Conservation (phyloP, 257 asterid genomes). For the Linaria vulgaris region DNA sequence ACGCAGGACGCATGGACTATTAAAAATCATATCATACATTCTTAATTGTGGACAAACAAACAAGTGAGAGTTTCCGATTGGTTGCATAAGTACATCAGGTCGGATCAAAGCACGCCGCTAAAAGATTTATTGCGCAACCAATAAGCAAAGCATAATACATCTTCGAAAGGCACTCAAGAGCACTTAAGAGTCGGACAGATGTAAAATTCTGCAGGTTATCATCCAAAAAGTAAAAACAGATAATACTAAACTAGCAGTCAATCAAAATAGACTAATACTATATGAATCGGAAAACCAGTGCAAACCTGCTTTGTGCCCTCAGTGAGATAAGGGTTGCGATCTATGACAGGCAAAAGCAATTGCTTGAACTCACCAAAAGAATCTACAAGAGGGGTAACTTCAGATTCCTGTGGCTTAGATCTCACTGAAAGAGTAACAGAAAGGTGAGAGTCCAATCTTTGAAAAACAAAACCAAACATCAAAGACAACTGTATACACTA, state of each 20-base stretch:
- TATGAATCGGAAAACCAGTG: not conserved
- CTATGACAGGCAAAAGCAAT: slow-evolving; percentile 86
- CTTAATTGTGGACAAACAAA: slow-evolving; percentile 1
- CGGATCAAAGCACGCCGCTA: no score
- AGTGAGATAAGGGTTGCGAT: slow-evolving; percentile 82
- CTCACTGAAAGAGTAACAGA: slow-evolving; percentile 47
- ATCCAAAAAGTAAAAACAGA: not conserved
- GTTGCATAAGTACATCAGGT: no score
- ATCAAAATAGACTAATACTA: slow-evolving; percentile 15
- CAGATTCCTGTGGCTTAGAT: slow-evolving; percentile 51
- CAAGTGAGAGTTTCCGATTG: not conserved
- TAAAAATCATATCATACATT: no score
- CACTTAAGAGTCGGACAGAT: not conserved
- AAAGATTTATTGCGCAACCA: no score
- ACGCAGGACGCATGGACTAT: no score
- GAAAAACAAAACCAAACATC: slow-evolving; percentile 7
- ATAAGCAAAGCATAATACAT: not conserved
- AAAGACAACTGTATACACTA: not conserved
- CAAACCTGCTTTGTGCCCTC: slow-evolving; percentile 93
- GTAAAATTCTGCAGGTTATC: not conserved
- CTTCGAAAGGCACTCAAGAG: not conserved
- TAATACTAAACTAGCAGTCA: not conserved
- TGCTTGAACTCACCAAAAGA: slow-evolving; percentile 73
- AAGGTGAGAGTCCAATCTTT: slow-evolving; percentile 9
- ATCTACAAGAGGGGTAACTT: slow-evolving; percentile 47